Percentiles rank a stretch among this genome's conserved stretches.
Evolutionary conservation across 305 asterid genomes (phyloP).

Genomic region (Plantago lanceolata): DNA sequence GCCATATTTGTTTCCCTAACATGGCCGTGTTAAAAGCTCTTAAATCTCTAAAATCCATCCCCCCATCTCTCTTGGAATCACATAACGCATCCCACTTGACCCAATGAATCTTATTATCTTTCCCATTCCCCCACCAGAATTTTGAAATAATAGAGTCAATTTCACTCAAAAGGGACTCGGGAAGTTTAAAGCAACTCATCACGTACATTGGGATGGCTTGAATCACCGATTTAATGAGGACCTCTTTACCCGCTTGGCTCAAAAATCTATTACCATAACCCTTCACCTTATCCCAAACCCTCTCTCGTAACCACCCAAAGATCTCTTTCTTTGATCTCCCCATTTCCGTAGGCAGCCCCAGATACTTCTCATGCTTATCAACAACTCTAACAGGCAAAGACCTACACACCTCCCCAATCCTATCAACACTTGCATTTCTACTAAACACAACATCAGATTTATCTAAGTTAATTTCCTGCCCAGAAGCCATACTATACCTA

Average conservation of each 20-base stretch:
- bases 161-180: neutral
- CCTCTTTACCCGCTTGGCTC: neutral
- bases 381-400: neutral
- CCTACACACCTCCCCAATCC: neutral
- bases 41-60: neutral
- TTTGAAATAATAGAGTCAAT: neutral
- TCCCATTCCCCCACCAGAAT: neutral
- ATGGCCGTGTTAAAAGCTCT: neutral
- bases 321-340: neutral
- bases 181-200: neutral
- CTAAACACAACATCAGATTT: neutral
- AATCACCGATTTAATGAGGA: neutral
- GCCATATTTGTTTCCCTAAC: too few relatives aligned
- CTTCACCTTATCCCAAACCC: too few relatives aligned
- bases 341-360: neutral
- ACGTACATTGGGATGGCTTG: neutral
- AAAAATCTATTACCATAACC: neutral
- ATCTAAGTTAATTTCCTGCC: neutral
- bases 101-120: neutral
- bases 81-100: neutral
- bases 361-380: neutral
- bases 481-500: neutral
- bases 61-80: neutral
- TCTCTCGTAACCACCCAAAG: conserved; percentile 25
- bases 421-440: neutral